Evolutionary conservation across 2,329 filamentous ascomycete genomes (phyloP), one percentile per base, ranked within the genome.

Genomic region (Decorospora gaudefroyi): DNA sequence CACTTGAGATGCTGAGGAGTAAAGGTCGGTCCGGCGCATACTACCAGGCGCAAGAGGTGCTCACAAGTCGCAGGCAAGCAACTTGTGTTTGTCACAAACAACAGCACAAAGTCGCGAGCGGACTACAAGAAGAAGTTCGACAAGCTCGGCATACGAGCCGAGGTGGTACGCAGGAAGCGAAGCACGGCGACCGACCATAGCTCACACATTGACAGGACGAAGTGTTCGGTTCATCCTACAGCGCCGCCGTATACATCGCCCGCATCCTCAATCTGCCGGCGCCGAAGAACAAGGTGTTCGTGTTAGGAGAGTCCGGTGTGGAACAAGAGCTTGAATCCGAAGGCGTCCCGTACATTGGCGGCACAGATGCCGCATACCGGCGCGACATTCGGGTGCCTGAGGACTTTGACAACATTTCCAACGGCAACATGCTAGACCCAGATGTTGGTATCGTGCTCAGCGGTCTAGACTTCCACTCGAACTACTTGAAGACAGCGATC

Each of bases 61-160:
- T 21, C 11, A 25, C 3, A 10, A 2, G 11, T 17, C 15, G 0
- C 18, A 93, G 91, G 89, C 67, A 99, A 99, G 73, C 86, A 86
- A 68, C 81, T 93, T 22, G 85, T 99, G 41, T 99, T 99, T 67
- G 93, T 99, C 38, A 99, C 93, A 27, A 99, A 99, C 76, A 99
- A 99, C 76, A 96, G 90, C 65, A 97, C 93, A 44, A 99, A 99
- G 71, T 96, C 92, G 8, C 87, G 93, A 43, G 77, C 81, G 35
- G 90, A 96, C 69, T 99, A 99, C 74, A 86, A 87, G 70, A 90
- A 92, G 76, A 99, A 97, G 68, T 85, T 99, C 48, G 83, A 87
- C 32, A 76, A 76, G 40, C 80, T 96, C 68, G 87, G 87, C 32
- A 96, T 99, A 61, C 85, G 87, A 1, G 85, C 83, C 59, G 78